Conservation (phyloP, 2,329 filamentous ascomycete species). For the Hypoxylon sp. region DNA sequence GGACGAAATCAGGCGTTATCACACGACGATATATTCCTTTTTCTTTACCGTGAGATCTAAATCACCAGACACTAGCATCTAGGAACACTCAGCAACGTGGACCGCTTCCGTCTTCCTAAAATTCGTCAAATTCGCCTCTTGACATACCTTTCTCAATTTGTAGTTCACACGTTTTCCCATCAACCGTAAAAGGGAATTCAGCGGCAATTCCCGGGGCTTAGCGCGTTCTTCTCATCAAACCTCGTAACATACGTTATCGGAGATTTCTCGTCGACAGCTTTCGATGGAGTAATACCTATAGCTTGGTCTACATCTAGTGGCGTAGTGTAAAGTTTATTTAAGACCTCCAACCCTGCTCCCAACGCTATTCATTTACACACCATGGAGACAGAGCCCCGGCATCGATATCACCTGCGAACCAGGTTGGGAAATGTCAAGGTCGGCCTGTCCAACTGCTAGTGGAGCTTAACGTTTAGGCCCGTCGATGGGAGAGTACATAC, state of each 20-base stretch:
- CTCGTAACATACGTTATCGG: neutral
- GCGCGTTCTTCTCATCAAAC: neutral
- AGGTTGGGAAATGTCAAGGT: neutral
- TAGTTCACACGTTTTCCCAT: neutral
- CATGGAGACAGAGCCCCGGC: neutral
- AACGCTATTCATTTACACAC: neutral
- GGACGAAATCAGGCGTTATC: neutral
- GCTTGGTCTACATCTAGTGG: conserved; percentile 18
- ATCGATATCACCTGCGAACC: neutral
- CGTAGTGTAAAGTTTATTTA: conserved; percentile 48
- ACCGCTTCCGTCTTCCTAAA: neutral
- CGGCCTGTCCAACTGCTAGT: conserved; percentile 14
- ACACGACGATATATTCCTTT: neutral
- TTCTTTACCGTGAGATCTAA: neutral
- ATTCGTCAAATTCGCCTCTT: neutral
- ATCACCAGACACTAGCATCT: neutral
- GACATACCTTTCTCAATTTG: neutral
- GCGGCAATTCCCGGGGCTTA: neutral
- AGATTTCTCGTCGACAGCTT: neutral
- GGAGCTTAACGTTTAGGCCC: conserved; percentile 31
- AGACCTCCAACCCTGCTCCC: conserved; percentile 38
- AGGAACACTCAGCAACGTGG: neutral
- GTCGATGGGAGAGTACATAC: conserved; percentile 13
- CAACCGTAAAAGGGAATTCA: neutral
- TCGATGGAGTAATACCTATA: neutral